Evolutionary conservation across 1,139 yeast species (phyloP), one percentile per base, ranked within the genome.

Genomic region (Pichia sp.): DNA sequence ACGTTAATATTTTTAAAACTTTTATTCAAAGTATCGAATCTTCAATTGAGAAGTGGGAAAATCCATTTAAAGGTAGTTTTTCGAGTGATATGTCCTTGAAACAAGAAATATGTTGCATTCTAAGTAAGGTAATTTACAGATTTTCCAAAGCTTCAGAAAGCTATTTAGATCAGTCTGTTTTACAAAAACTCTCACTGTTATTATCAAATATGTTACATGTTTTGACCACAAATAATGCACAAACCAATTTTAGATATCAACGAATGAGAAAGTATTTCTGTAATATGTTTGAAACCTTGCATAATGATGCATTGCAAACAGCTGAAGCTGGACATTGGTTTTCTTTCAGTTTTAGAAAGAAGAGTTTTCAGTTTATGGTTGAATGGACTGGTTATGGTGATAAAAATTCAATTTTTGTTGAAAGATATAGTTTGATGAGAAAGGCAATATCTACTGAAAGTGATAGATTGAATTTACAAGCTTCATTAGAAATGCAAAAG

Each of bases 381-480:
- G 96, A 87, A 59, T 94, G 99, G 99, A 87, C 96, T 63, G 95
- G 95, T 0, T 80, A 78, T 61, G 97, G 97, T 1, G 82, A 77
- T 42, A 70, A 78, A 31, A 71, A 76, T 24, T 66, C 70, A 1
- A 60, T 82, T 4, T 76, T 87, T 5, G 78, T 78, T 35, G 86
- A 82, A 35, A 69, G 97, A 40, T 90, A 87, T 54, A 64, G 66
- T 6, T 61, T 67, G 1, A 89, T 90, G 86, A 66, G 71, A 11
- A 68, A 67, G 39, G 69, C 66, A 26, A 67, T 73, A 2, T 66
- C 67, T 6, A 66, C 63, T 24, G 62, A 68, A 39, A 71, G 73
- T 47, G 83, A 78, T 36, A 57, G 68, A 2, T 71, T 81, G 0
- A 66, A 80, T 1, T 67, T 84, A 12, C 73, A 78, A 35, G 95